Conservation (phyloP, 2,329 filamentous ascomycete genomes). For the Pyrenophora seminiperda region DNA sequence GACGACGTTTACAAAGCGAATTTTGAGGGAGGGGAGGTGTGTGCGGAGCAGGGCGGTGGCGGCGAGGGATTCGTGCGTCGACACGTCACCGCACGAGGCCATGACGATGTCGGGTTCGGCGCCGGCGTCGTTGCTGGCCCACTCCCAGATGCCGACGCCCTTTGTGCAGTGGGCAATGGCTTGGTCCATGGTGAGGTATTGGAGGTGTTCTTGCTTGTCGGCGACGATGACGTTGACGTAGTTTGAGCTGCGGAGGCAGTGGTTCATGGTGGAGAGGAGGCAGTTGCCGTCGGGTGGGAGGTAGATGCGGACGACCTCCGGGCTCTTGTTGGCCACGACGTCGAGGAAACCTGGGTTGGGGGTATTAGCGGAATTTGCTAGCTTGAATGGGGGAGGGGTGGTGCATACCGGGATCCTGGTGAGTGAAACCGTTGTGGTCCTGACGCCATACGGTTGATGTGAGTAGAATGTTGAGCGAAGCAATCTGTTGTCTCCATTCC, state of each 20-base stretch:
- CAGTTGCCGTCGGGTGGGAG: slow-evolving; percentile 81
- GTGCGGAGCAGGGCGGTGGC: slow-evolving; percentile 75
- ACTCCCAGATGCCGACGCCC: slow-evolving; percentile 77
- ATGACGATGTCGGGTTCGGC: slow-evolving; percentile 75
- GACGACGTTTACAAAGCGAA: slow-evolving; percentile 80
- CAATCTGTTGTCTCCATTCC: slow-evolving; percentile 73
- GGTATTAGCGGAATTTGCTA: not conserved
- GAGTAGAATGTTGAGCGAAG: slow-evolving; percentile 78
- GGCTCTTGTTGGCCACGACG: slow-evolving; percentile 78
- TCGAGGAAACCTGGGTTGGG: slow-evolving; percentile 65
- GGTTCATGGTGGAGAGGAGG: slow-evolving; percentile 74
- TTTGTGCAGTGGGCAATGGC: slow-evolving; percentile 78
- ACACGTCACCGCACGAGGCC: slow-evolving; percentile 75
- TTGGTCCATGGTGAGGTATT: slow-evolving; percentile 74
- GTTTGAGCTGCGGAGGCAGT: slow-evolving; percentile 74
- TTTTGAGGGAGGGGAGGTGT: slow-evolving; percentile 72
- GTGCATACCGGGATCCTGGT: slow-evolving; percentile 68
- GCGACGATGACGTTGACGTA: slow-evolving; percentile 83
- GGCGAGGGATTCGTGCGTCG: slow-evolving; percentile 74
- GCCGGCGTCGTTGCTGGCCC: slow-evolving; percentile 72
- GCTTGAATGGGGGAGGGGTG: not conserved
- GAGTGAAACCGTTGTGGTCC: slow-evolving; percentile 83
- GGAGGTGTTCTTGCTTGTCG: slow-evolving; percentile 79
- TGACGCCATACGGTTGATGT: slow-evolving; percentile 81
- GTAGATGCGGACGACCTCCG: slow-evolving; percentile 80